Evolutionary conservation across 2,329 filamentous ascomycete genomes (phyloP).

Genomic region (Akanthomyces uredinophilus): DNA sequence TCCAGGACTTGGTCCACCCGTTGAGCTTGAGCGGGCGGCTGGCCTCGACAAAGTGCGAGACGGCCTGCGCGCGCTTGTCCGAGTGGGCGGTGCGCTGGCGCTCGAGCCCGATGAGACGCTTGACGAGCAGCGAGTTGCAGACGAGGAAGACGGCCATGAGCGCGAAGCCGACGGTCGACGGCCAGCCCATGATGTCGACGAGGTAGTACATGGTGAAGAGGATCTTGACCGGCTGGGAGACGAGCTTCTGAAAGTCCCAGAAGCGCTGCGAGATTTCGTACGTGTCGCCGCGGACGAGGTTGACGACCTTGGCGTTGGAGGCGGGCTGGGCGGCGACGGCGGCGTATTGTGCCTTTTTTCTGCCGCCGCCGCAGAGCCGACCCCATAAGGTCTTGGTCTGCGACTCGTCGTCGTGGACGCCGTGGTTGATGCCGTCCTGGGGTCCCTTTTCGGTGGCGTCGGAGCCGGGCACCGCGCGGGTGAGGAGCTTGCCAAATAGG

Average conservation of each 20-base stretch:
- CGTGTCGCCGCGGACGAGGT: conserved; percentile 75
- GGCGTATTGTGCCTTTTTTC: conserved; percentile 9
- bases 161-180: conserved; percentile 68
- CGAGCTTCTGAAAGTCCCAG: conserved; percentile 76
- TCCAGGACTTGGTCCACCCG: conserved; percentile 36
- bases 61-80: conserved; percentile 72
- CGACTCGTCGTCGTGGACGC: background rate
- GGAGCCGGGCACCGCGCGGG: conserved; percentile 38
- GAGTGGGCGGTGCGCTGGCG: conserved; percentile 66
- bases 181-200: conserved; percentile 72
- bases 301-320: conserved; percentile 86
- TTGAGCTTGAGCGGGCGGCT: conserved; percentile 59
- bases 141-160: conserved; percentile 65
- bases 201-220: conserved; percentile 59
- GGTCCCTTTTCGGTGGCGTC: conserved; percentile 33
- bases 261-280: conserved; percentile 80
- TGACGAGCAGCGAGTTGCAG: conserved; percentile 64
- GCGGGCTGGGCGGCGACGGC: conserved; percentile 49
- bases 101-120: conserved; percentile 63
- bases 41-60: conserved; percentile 80
- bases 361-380: conserved; percentile 19
- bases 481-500: conserved; percentile 34
- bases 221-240: conserved; percentile 73
- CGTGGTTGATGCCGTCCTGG: conserved; percentile 15
- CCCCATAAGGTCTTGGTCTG: conserved; percentile 10